Conservation (phyloP, 768 basidiomycete genomes). For the Chiua virens region DNA sequence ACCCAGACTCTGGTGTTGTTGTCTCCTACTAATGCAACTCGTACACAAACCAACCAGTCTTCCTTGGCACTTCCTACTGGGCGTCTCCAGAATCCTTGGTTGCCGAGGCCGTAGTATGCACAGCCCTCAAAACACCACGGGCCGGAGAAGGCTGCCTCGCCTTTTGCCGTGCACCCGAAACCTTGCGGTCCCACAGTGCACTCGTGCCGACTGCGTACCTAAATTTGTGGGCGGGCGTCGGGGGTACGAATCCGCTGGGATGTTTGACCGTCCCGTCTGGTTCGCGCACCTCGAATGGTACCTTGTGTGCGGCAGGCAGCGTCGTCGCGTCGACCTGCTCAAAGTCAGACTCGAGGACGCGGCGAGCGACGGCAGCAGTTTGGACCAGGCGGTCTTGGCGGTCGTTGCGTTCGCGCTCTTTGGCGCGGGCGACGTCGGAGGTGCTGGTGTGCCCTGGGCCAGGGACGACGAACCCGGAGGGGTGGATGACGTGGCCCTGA, state of each 20-base stretch:
- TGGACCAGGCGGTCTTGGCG: constrained; percentile 22
- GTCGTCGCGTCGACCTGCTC: constrained; percentile 27
- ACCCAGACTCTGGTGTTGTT: neutral
- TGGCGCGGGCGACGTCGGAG: constrained; percentile 22
- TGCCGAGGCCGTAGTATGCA: constrained; percentile 20
- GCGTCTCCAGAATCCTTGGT: constrained; percentile 8
- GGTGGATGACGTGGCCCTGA: constrained; percentile 19
- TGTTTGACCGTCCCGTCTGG: constrained; percentile 40
- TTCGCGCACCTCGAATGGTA: constrained; percentile 42
- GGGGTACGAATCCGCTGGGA: constrained; percentile 44
- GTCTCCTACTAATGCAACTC: constrained; percentile 23
- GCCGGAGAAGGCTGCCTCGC: constrained; percentile 12
- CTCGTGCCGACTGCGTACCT: constrained; percentile 14
- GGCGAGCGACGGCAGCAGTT: constrained; percentile 31
- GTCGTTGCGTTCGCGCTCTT: constrained; percentile 27
- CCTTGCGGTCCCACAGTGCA: constrained; percentile 18
- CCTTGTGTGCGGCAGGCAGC: constrained; percentile 32
- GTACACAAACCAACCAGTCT: constrained; percentile 20
- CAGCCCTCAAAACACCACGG: constrained; percentile 16
- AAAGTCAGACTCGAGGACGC: constrained; percentile 33
- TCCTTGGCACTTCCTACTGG: constrained; percentile 7
- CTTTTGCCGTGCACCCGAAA: constrained; percentile 7
- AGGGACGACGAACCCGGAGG: constrained; percentile 32
- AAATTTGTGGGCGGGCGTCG: constrained; percentile 41
- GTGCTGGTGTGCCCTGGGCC: constrained; percentile 28